phyloP scores from a whole-genome alignment of 495 filamentous ascomycete genomes.

The Aspergillus affinis region DNA sequence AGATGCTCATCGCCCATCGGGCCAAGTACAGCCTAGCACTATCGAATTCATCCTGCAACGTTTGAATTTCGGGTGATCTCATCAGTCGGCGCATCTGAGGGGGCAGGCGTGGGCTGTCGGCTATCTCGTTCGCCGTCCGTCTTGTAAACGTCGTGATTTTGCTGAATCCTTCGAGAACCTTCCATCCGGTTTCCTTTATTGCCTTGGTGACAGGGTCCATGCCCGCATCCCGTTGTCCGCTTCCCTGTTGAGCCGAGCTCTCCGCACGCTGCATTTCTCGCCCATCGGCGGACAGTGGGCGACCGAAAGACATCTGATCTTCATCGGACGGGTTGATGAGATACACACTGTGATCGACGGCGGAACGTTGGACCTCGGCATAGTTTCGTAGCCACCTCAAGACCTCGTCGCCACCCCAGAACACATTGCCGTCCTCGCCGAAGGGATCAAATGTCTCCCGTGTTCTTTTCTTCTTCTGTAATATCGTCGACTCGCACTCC shows the following conservation, averaged over 20 bases:
- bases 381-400: constrained; percentile 86
- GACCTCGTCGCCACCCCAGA: constrained; percentile 98
- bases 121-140: constrained; percentile 85
- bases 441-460: constrained; percentile 90
- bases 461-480: constrained; percentile 84
- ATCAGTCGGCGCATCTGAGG: constrained; percentile 83
- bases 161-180: constrained; percentile 88
- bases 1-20: constrained; percentile 97
- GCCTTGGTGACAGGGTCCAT: constrained; percentile 97
- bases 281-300: constrained; percentile 39
- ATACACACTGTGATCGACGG: constrained; percentile 83
- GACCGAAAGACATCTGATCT: constrained; percentile 79
- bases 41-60: constrained; percentile 93
- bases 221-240: constrained; percentile 58
- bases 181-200: constrained; percentile 94
- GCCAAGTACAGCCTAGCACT: constrained; percentile 92
- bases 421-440: constrained; percentile 76
- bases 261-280: constrained; percentile 26
- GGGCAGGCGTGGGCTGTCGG: constrained; percentile 84
- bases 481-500: constrained; percentile 92
- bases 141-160: constrained; percentile 95
- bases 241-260: constrained; percentile 30
- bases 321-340: constrained; percentile 83
- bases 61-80: constrained; percentile 92
- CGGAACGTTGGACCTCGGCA: constrained; percentile 75